Evolutionary conservation across 805 yeast genomes (phyloP).

Genomic region (Kluyveromyces dobzhanskii): DNA sequence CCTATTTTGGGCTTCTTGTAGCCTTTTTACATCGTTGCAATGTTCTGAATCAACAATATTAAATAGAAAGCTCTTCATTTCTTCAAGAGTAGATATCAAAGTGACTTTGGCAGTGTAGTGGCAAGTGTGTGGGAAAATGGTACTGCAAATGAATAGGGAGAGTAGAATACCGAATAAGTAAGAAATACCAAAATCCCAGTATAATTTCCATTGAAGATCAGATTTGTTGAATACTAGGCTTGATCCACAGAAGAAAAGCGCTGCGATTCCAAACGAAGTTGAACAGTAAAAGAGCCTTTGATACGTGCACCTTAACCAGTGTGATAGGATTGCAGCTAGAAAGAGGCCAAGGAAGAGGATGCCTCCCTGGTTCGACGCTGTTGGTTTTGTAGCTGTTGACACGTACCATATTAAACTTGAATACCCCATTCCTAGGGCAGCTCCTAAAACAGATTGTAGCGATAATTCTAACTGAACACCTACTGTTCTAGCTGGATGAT

Average conservation of each 20-base stretch:
- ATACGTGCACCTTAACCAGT: slow-evolving; percentile 36
- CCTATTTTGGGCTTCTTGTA: slow-evolving; percentile 19
- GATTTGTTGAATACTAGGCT: slow-evolving; percentile 12
- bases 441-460: slow-evolving; percentile 32
- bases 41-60: slow-evolving; percentile 14
- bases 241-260: slow-evolving; percentile 31
- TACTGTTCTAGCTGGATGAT: slow-evolving; percentile 39
- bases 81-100: slow-evolving; percentile 17
- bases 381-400: slow-evolving; percentile 33
- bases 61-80: slow-evolving; percentile 21
- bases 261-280: slow-evolving; percentile 29
- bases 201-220: slow-evolving; percentile 27
- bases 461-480: slow-evolving; percentile 43
- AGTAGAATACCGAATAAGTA: slow-evolving; percentile 36
- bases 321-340: slow-evolving; percentile 30
- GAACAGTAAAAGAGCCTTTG: slow-evolving; percentile 34
- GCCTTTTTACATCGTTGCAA: slow-evolving; percentile 11
- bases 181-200: slow-evolving; percentile 38
- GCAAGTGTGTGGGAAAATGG: slow-evolving; percentile 36
- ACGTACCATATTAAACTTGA: slow-evolving; percentile 35
- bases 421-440: slow-evolving; percentile 38
- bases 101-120: slow-evolving; percentile 26
- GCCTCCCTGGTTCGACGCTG: slow-evolving; percentile 38
- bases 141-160: slow-evolving; percentile 29
- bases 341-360: slow-evolving; percentile 35